Conservation (phyloP, 2,329 filamentous ascomycete species). For the Leptographium galeiforme region DNA sequence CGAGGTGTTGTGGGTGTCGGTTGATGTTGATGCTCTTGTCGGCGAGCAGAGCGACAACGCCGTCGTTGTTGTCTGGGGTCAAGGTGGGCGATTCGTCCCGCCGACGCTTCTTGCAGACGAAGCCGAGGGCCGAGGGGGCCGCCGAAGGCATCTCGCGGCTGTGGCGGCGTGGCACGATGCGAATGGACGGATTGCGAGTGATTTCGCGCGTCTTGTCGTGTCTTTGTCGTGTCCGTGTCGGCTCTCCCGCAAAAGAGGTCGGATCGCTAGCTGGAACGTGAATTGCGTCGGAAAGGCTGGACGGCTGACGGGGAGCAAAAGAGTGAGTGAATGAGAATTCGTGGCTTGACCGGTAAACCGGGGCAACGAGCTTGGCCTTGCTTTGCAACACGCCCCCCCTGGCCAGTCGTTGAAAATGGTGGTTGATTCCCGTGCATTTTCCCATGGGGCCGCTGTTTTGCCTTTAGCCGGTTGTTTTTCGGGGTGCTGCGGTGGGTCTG, state of each 20-base stretch:
- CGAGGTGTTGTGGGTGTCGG: not conserved
- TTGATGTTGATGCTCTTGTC: slow-evolving; percentile 3
- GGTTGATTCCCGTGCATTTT: no score
- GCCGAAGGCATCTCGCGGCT: slow-evolving; percentile 4
- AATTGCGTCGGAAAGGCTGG: no score
- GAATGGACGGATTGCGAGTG: not conserved
- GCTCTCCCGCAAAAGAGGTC: no score
- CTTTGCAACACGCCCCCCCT: not conserved
- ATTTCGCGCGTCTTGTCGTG: no score
- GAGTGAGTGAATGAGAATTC: no score
- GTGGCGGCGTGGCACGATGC: not conserved
- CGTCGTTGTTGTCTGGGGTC: slow-evolving; percentile 9
- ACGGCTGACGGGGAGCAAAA: no score
- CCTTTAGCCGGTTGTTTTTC: no score
- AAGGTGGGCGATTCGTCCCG: slow-evolving; percentile 18
- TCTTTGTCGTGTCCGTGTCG: not conserved
- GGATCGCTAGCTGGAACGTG: no score
- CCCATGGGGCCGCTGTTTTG: no score
- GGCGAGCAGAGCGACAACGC: slow-evolving; percentile 8
- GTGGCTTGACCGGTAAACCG: no score
- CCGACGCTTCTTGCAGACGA: slow-evolving; percentile 22
- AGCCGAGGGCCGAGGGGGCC: not conserved
- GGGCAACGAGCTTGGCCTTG: not conserved
- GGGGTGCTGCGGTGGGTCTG: no score
- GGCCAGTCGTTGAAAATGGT: no score